Base-by-base conservation (phyloP, 805 yeast species). In the Starmerella khaoyaiensis region DNA sequence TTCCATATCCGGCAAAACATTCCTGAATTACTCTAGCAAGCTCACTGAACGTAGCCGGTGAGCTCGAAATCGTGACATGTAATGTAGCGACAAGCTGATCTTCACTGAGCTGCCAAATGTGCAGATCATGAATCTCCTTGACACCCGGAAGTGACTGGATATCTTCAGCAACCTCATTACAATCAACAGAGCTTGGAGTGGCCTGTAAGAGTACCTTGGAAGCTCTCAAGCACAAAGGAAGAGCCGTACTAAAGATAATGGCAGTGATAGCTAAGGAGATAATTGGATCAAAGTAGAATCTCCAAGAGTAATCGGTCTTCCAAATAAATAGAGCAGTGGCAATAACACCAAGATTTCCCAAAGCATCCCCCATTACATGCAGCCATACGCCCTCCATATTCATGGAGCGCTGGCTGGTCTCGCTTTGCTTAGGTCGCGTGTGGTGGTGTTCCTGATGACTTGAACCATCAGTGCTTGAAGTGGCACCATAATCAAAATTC, bases 331-430 rank as follows among this genome's bases (percentile, higher is more conserved):
- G 45, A 3, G 97, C 98, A 2, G 95, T 76, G 4, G 69, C 57
- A 40, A 87, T 90, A 36, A 87, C 98, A 47, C 97, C 97, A 37
- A 87, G 62, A 55, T 87, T 87, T 45, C 98, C 97, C 39, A 87
- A 65, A 1, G 97, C 97, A 59, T 87, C 98, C 31, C 97, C 97
- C 49, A 90, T 45, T 10, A 90, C 98, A 55, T 87, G 98, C 53
- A 87, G 65, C 55, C 82, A 90, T 3, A 87, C 96, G 46, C 98
- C 98, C 52, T 82, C 86, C 96, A 87, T 87, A 60, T 90, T 87
- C 64, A 87, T 64, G n/a, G 94, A 80, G 54, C 70, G 73, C 22
- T 59, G 50, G 42, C 64, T 28, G 36, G 56, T 53, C 45, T 43
- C 14, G 42, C 45, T 16, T 25, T 35, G 22, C 46, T 38, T 45